phyloP scores from a whole-genome alignment of 176 grass and related monocot species.

The Oryza meridionalis region DNA sequence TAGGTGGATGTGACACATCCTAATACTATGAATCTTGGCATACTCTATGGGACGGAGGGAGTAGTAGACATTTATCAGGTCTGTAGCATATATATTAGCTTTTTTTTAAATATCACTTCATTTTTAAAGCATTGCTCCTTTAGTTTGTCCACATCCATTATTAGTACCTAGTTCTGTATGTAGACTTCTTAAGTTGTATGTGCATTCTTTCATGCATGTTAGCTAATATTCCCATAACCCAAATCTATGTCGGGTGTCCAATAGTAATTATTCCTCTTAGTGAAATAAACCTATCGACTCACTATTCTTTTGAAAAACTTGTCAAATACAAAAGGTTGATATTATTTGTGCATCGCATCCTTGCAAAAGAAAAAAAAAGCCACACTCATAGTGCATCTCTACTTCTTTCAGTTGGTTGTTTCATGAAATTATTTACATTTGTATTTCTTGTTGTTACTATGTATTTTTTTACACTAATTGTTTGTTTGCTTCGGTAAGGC shows the following conservation, averaged over 20 bases:
- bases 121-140: not conserved
- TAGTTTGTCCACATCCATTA: not conserved
- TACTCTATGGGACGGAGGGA: too few relatives aligned
- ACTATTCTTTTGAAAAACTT: not conserved
- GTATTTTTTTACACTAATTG: conserved; percentile 29
- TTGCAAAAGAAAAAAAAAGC: not conserved
- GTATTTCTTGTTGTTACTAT: not conserved
- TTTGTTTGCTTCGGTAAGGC: conserved; percentile 4
- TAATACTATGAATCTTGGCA: too few relatives aligned
- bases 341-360: conserved; percentile 11
- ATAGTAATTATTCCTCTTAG: not conserved
- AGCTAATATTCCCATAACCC: not conserved
- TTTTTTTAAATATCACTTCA: not conserved
- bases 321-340: not conserved
- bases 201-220: not conserved
- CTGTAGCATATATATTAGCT: not conserved
- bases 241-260: not conserved
- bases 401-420: not conserved
- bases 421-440: not conserved
- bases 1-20: too few relatives aligned
- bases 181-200: not conserved
- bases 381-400: not conserved
- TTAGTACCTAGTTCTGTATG: not conserved
- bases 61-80: not conserved
- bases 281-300: not conserved